Conservation (phyloP, 1,284 basidiomycete genomes). For the Cutaneotrichosporon curvatum region DNA sequence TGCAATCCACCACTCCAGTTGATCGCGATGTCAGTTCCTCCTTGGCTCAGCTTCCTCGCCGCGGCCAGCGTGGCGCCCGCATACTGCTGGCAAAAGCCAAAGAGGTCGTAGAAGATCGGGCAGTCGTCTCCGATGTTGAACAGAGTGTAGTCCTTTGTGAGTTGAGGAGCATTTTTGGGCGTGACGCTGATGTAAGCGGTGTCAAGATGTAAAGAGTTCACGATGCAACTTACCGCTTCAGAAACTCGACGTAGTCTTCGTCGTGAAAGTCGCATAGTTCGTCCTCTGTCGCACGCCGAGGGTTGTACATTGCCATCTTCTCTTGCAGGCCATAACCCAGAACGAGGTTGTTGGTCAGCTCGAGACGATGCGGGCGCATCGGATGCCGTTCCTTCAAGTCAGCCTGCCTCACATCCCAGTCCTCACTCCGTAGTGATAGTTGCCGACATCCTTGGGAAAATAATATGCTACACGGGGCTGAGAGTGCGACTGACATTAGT, state of each 20-base stretch:
- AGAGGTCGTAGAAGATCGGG: slow-evolving; percentile 87
- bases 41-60: slow-evolving; percentile 73
- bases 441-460: slow-evolving; percentile 86
- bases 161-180: slow-evolving; percentile 39
- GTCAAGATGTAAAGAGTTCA: slow-evolving; percentile 18
- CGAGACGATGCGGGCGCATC: slow-evolving; percentile 95
- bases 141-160: slow-evolving; percentile 65
- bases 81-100: slow-evolving; percentile 86
- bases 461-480: slow-evolving; percentile 89
- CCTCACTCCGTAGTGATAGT: slow-evolving; percentile 87
- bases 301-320: slow-evolving; percentile 89
- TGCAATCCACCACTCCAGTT: slow-evolving; percentile 96
- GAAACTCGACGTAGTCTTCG: slow-evolving; percentile 85
- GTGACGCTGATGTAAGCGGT: slow-evolving; percentile 30
- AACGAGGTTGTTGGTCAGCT: slow-evolving; percentile 90
- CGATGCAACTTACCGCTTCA: slow-evolving; percentile 62
- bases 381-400: slow-evolving; percentile 78
- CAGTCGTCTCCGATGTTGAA: slow-evolving; percentile 93
- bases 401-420: background rate
- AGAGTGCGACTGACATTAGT: slow-evolving; percentile 81
- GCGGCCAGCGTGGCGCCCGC: slow-evolving; percentile 85
- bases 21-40: slow-evolving; percentile 89
- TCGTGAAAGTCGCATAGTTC: slow-evolving; percentile 92
- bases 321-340: slow-evolving; percentile 95
- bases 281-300: slow-evolving; percentile 75